Evolutionary conservation across 2,329 filamentous ascomycete genomes (phyloP).

Genomic region (Fusarium siculi): DNA sequence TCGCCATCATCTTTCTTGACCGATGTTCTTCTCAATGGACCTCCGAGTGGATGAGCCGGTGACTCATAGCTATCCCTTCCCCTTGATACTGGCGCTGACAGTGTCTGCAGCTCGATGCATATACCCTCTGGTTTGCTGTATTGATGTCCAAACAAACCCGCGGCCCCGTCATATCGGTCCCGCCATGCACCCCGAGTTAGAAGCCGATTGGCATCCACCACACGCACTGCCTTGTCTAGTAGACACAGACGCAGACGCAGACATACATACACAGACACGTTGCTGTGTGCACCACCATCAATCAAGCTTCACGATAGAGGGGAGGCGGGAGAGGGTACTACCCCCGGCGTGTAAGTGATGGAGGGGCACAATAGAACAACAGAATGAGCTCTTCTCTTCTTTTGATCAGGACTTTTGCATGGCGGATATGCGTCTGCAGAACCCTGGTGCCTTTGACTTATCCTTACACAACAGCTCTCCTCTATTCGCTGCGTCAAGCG

Average conservation of each 20-base stretch:
- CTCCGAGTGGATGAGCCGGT: constrained; percentile 37
- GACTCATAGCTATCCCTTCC: constrained; percentile 40
- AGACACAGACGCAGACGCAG: constrained; percentile 5
- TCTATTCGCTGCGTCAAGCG: constrained; percentile 39
- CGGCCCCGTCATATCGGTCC: constrained; percentile 44
- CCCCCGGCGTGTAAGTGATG: constrained; percentile 38
- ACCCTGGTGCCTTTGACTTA: constrained; percentile 26
- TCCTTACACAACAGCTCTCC: constrained; percentile 32
- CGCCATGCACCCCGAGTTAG: constrained; percentile 39
- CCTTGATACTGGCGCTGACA: constrained; percentile 33
- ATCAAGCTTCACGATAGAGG: constrained; percentile 27
- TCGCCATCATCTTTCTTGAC: background rate
- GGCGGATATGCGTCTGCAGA: constrained; percentile 20
- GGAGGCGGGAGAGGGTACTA: constrained; percentile 4
- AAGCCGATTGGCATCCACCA: constrained; percentile 44
- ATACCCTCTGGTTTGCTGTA: constrained; percentile 43
- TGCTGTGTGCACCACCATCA: constrained; percentile 34
- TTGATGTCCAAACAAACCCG: constrained; percentile 47
- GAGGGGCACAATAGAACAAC: constrained; percentile 20
- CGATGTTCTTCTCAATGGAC: constrained; percentile 7
- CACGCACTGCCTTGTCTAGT: constrained; percentile 35
- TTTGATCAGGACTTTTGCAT: constrained; percentile 24
- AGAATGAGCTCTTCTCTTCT: constrained; percentile 24
- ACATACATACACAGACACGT: constrained; percentile 32
- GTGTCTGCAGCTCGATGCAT: constrained; percentile 32